Evolutionary conservation across 2,329 filamentous ascomycete species (phyloP).

Genomic region (Diaporthe sp.): DNA sequence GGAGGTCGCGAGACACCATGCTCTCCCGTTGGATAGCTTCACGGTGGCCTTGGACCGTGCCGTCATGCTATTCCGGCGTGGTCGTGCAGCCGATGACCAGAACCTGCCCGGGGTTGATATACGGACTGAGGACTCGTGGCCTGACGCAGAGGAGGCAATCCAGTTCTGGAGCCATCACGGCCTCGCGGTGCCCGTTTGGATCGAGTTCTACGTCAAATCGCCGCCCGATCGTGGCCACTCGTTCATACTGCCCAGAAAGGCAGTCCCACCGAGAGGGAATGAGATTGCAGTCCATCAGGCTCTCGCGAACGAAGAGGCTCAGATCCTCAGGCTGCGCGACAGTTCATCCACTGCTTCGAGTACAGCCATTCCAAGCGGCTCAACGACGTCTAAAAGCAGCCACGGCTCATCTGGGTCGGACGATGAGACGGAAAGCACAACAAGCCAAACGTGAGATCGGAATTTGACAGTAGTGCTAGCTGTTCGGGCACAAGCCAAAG

Average conservation of each 20-base stretch:
- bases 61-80: background rate
- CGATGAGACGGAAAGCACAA: background rate
- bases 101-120: conserved; percentile 2
- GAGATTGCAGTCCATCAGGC: conserved; percentile 17
- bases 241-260: background rate
- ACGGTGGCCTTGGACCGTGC: conserved; percentile 12
- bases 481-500: background rate
- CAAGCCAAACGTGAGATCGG: background rate
- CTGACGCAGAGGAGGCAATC: conserved; percentile 5
- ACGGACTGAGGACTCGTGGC: conserved; percentile 3
- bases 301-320: conserved; percentile 14
- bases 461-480: background rate
- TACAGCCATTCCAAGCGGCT: conserved; percentile 1
- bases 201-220: conserved; percentile 10
- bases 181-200: conserved; percentile 4
- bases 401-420: background rate
- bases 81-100: conserved; percentile 1
- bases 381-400: conserved; percentile 7
- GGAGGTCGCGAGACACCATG: background rate
- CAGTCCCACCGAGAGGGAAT: background rate
- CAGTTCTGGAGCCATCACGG: conserved; percentile 1
- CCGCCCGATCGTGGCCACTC: background rate
- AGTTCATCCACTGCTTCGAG: background rate
- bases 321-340: background rate
- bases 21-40: background rate